Evolutionary conservation across 805 yeast species (phyloP).

Genomic region (Schwanniomyces sp.): DNA sequence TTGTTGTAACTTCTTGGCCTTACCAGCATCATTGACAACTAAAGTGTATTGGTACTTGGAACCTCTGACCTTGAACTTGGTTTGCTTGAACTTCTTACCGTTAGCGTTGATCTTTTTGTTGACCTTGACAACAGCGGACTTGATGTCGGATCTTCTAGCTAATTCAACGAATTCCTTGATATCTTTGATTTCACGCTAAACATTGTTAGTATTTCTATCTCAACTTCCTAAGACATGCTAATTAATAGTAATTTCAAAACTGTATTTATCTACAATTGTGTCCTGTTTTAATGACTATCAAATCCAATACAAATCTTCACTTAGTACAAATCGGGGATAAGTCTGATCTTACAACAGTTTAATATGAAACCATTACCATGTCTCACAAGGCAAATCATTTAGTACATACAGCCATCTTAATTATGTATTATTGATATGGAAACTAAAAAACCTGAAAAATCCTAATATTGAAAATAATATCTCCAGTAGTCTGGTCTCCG

Average conservation of each 20-base stretch:
- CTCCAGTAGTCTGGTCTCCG: neutral
- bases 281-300: neutral
- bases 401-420: constrained; percentile 25
- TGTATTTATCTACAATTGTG: neutral
- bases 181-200: constrained; percentile 80
- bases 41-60: constrained; percentile 91
- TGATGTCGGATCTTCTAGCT: constrained; percentile 94
- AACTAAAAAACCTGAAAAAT: constrained; percentile 1
- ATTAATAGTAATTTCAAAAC: neutral
- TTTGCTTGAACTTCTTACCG: constrained; percentile 86
- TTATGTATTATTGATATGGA: constrained; percentile 5
- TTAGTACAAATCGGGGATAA: neutral
- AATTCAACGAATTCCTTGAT: constrained; percentile 96
- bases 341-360: neutral
- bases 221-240: neutral
- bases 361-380: neutral
- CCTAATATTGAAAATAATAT: neutral
- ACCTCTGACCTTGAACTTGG: constrained; percentile 99
- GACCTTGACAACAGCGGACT: constrained; percentile 90
- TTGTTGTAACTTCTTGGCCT: constrained; percentile 97
- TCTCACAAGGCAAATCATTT: neutral
- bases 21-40: constrained; percentile 91
- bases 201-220: constrained; percentile 13
- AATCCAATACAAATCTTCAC: neutral
- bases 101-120: constrained; percentile 78